Percentiles rank a stretch among this genome's conserved stretches.
phyloP scores from a whole-genome alignment of 306 rosid species.

The Lagenaria siceraria region DNA sequence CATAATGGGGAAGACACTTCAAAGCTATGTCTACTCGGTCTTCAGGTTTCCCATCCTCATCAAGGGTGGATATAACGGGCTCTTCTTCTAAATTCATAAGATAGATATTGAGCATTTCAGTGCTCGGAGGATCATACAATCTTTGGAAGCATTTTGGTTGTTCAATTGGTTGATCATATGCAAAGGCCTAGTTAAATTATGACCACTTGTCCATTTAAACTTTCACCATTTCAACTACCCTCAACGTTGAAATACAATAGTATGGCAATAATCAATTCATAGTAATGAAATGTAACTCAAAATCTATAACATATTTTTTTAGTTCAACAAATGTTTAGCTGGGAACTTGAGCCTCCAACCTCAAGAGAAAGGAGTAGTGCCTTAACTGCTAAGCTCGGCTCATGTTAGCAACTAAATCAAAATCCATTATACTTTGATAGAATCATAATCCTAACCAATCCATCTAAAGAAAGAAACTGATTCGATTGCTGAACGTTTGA shows the following conservation, averaged over 20 bases:
- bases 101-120: constrained; percentile 9
- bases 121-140: background rate
- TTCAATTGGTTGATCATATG: background rate
- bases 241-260: no score
- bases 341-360: background rate
- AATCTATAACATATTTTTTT: background rate
- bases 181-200: background rate
- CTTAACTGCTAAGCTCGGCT: no score
- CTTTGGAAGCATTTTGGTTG: constrained; percentile 4
- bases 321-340: background rate
- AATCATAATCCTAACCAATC: background rate
- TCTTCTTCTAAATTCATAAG: constrained; percentile 45
- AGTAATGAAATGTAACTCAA: background rate
- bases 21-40: constrained; percentile 58
- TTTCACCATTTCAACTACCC: background rate
- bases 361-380: background rate
- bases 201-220: background rate
- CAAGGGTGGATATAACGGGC: constrained; percentile 39
- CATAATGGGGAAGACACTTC: constrained; percentile 70
- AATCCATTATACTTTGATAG: background rate
- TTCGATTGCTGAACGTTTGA: background rate
- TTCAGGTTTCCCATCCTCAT: constrained; percentile 65
- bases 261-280: background rate
- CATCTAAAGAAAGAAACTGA: background rate
- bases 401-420: no score